Evolutionary conservation across 441 rosid species (phyloP).

Genomic region (Aquilaria agallochum): DNA sequence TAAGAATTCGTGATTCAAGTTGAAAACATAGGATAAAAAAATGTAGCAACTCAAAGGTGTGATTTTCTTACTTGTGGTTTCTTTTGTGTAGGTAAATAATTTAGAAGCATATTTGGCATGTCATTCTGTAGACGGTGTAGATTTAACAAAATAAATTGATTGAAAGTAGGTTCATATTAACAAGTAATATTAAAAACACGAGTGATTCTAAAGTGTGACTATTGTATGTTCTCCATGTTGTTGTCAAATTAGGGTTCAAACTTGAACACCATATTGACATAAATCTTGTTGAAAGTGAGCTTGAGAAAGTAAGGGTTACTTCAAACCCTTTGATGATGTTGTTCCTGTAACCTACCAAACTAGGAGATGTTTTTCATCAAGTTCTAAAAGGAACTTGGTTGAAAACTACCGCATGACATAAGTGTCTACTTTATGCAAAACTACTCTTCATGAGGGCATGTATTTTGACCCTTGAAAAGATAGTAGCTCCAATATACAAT

Average conservation of each 20-base stretch:
- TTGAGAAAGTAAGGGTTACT: conserved; percentile 65
- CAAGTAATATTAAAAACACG: too few relatives aligned
- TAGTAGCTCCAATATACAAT: too few relatives aligned
- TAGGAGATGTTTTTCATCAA: conserved; percentile 78
- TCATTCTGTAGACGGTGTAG: not conserved
- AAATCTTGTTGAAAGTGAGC: conserved; percentile 59
- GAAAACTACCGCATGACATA: conserved; percentile 62
- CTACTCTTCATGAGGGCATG: too few relatives aligned
- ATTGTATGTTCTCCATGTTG: too few relatives aligned
- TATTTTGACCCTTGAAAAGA: too few relatives aligned
- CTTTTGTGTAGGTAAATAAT: conserved; percentile 6
- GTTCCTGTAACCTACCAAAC: conserved; percentile 68
- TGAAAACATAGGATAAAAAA: conserved; percentile 24
- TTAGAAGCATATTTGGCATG: not conserved
- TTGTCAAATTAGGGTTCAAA: conserved; percentile 52
- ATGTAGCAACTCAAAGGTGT: conserved; percentile 34
- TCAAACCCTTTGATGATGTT: conserved; percentile 72
- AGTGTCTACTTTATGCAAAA: conserved; percentile 13
- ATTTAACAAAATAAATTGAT: conserved; percentile 1
- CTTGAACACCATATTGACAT: conserved; percentile 66
- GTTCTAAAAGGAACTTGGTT: conserved; percentile 70
- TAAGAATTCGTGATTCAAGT: conserved; percentile 20
- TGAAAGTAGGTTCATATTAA: not conserved
- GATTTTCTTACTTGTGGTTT: conserved; percentile 1
- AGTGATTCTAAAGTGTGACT: too few relatives aligned